phyloP scores from a whole-genome alignment of 306 rosid species.

The Fragaria vesca region DNA sequence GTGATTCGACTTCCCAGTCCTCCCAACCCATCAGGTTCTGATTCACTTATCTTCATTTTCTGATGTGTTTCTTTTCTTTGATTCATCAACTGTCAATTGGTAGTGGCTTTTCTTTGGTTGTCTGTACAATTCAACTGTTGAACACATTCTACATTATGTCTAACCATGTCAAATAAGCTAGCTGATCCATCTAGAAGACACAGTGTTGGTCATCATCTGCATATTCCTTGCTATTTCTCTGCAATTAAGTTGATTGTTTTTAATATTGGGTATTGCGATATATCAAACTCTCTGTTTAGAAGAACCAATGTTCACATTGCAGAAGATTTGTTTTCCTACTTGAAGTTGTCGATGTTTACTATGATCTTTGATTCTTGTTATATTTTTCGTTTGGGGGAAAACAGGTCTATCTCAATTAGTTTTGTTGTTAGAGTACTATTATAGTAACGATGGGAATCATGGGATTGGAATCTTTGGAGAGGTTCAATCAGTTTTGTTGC shows the following conservation, averaged over 20 bases:
- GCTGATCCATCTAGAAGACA: neutral
- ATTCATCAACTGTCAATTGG: neutral
- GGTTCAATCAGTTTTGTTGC: neutral
- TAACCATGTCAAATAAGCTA: neutral
- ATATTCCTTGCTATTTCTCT: neutral
- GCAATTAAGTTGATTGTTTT: neutral
- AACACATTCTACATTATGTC: neutral
- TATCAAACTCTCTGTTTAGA: neutral
- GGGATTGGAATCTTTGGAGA: neutral
- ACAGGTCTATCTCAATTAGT: neutral
- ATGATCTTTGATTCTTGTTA: no score
- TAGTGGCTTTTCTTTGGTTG: neutral
- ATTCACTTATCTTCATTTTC: constrained; percentile 3
- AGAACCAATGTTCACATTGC: neutral
- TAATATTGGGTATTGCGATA: neutral
- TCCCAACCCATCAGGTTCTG: constrained; percentile 3
- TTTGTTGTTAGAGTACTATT: neutral
- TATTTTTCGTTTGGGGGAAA: neutral
- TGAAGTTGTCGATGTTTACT: neutral
- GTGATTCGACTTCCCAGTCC: neutral
- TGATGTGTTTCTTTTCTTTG: neutral
- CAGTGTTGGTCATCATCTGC: neutral
- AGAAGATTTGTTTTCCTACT: neutral
- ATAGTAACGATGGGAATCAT: neutral
- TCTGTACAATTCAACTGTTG: neutral